These are phyloP conservation scores for Blastomyces gilchristii DNA, from an alignment of 2,329 filamentous ascomycete species.

Conservation along the genomic window DNA sequence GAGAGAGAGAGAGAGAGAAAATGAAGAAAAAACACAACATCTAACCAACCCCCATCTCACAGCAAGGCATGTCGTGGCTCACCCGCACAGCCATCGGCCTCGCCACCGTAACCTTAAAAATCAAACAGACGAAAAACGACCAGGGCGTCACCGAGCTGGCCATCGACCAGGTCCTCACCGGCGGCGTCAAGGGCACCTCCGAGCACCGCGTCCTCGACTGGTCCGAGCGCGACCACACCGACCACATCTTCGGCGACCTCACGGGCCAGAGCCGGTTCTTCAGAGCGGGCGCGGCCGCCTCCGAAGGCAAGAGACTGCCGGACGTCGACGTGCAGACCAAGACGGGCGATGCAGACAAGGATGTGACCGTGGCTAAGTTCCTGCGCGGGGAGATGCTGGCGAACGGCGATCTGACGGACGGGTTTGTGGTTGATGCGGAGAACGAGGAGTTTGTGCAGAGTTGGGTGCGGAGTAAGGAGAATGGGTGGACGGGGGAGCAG, in stretches of 20 bases:
- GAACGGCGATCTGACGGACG: constrained; percentile 48
- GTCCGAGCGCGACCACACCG: constrained; percentile 54
- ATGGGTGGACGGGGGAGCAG: constrained; percentile 48
- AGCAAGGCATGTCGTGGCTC: constrained; percentile 61
- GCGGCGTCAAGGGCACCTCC: constrained; percentile 56
- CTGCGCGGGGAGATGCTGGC: constrained; percentile 33
- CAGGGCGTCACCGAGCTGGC: constrained; percentile 51
- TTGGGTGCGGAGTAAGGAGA: constrained; percentile 39
- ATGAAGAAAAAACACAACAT: neutral
- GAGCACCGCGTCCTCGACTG: constrained; percentile 51
- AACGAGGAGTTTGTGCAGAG: constrained; percentile 41
- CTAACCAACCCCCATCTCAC: constrained; percentile 11
- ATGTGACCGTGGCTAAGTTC: constrained; percentile 31
- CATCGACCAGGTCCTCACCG: constrained; percentile 61
- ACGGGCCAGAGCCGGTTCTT: constrained; percentile 49
- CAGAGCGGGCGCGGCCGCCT: too few species aligned
- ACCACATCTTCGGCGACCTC: constrained; percentile 70
- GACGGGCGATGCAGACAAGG: constrained; percentile 25
- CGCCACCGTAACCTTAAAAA: constrained; percentile 57
- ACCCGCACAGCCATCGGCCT: constrained; percentile 60
- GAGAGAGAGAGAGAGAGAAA: neutral
- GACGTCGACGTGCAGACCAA: constrained; percentile 30
- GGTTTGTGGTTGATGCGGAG: constrained; percentile 50
- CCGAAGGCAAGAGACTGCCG: constrained; percentile 27
- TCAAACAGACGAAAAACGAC: constrained; percentile 43